Percentiles rank a stretch among this genome's conserved stretches.
Evolutionary conservation across 306 rosid species (phyloP).

Genomic region (Quercus suber): DNA sequence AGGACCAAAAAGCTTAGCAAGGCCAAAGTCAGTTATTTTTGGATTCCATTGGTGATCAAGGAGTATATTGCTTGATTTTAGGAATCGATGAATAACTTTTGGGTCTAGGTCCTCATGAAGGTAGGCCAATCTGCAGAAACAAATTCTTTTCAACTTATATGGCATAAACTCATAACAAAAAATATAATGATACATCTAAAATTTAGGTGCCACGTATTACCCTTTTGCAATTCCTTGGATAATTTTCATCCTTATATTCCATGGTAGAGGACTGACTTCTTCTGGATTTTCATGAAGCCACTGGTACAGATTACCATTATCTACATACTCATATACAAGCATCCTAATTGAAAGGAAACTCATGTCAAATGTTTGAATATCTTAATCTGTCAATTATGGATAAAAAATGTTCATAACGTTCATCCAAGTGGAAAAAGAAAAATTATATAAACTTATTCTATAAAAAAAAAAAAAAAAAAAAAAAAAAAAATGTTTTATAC

Average conservation of each 20-base stretch:
- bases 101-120: constrained; percentile 68
- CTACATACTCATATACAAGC: constrained; percentile 52
- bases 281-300: constrained; percentile 61
- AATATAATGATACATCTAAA: background rate
- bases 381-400: background rate
- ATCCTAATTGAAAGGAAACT: constrained; percentile 32
- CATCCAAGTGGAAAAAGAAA: background rate
- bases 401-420: background rate
- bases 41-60: constrained; percentile 63
- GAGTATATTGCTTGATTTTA: constrained; percentile 52
- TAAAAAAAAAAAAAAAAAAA: background rate
- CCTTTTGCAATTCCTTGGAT: constrained; percentile 65
- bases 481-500: constrained; percentile 8
- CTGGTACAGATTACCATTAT: constrained; percentile 49
- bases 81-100: constrained; percentile 48
- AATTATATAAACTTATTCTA: background rate
- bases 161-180: background rate
- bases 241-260: constrained; percentile 51
- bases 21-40: constrained; percentile 51
- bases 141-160: background rate
- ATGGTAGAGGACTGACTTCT: constrained; percentile 52
- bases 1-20: constrained; percentile 37
- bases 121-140: constrained; percentile 56
- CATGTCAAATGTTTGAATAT: background rate
- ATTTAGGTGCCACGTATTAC: constrained; percentile 27